Percentiles rank a stretch among this genome's conserved stretches.
Conservation (phyloP, 306 rosid species). For the Vigna unguiculata region DNA sequence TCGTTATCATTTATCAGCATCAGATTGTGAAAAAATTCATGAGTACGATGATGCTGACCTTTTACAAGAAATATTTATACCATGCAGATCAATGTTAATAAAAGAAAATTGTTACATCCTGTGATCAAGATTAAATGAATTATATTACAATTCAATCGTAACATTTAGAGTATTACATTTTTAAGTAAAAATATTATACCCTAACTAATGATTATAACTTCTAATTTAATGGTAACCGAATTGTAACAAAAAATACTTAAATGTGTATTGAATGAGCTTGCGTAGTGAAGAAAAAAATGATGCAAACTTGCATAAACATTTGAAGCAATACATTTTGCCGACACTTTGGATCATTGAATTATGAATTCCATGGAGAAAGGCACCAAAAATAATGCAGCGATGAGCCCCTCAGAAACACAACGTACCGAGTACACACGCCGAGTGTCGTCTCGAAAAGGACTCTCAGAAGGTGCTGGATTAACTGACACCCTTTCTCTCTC, state of each 20-base stretch:
- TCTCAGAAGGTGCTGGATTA: neutral
- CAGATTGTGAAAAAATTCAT: no score
- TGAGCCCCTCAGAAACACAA: slow-evolving; percentile 6
- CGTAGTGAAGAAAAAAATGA: neutral
- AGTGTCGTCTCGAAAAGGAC: neutral
- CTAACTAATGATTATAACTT: no score
- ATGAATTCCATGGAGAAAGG: neutral
- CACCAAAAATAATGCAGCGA: neutral
- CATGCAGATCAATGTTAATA: no score
- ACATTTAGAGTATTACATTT: no score
- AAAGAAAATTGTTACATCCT: no score
- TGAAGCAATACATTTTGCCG: neutral
- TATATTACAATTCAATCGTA: no score
- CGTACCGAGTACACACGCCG: neutral
- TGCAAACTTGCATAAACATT: neutral
- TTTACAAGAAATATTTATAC: no score
- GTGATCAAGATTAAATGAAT: no score
- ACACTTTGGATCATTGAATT: neutral
- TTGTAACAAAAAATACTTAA: neutral
- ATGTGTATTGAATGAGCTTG: neutral
- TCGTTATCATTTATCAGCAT: no score
- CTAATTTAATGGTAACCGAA: no score
- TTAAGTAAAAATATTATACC: no score
- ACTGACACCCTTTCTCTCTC: neutral
- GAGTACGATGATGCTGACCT: no score